Evolutionary conservation across 768 basidiomycete genomes (phyloP).

Genomic region (Suillus plorans): DNA sequence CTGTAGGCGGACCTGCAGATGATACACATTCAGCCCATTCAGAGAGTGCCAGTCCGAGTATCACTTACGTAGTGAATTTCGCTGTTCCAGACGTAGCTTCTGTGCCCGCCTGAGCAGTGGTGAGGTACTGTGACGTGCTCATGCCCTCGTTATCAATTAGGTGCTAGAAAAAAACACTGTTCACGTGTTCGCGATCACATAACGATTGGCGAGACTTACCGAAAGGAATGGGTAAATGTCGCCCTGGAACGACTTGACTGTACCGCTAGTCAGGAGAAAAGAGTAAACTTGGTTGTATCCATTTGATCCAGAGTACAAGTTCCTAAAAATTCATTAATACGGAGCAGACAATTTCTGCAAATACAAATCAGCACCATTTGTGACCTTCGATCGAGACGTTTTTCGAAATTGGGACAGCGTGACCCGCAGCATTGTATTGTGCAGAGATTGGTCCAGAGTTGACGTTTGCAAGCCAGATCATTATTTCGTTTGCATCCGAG

Average conservation of each 20-base stretch:
- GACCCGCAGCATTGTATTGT: constrained; percentile 44
- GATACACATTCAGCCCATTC: not conserved
- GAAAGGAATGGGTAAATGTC: constrained; percentile 55
- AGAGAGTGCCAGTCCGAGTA: not conserved
- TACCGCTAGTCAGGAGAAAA: constrained; percentile 40
- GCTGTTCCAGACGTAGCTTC: constrained; percentile 63
- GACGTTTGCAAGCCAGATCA: constrained; percentile 66
- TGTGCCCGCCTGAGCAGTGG: constrained; percentile 59
- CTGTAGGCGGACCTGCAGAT: constrained; percentile 44
- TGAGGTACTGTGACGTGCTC: constrained; percentile 53
- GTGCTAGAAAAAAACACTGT: constrained; percentile 37
- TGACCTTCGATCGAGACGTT: constrained; percentile 47
- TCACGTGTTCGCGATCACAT: not conserved
- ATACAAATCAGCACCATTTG: constrained; percentile 41
- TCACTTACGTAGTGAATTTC: constrained; percentile 50
- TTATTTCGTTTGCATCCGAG: constrained; percentile 46
- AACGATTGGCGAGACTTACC: constrained; percentile 27
- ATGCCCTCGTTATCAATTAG: constrained; percentile 47
- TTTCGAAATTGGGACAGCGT: constrained; percentile 42
- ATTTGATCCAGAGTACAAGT: constrained; percentile 55
- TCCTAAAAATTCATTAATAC: constrained; percentile 33
- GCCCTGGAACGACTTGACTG: constrained; percentile 48
- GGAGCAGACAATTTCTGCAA: not conserved
- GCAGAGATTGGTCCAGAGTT: constrained; percentile 61
- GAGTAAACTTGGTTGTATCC: constrained; percentile 52